Base-by-base conservation (phyloP, 2,329 filamentous ascomycete genomes). In the Fusarium secorum region DNA sequence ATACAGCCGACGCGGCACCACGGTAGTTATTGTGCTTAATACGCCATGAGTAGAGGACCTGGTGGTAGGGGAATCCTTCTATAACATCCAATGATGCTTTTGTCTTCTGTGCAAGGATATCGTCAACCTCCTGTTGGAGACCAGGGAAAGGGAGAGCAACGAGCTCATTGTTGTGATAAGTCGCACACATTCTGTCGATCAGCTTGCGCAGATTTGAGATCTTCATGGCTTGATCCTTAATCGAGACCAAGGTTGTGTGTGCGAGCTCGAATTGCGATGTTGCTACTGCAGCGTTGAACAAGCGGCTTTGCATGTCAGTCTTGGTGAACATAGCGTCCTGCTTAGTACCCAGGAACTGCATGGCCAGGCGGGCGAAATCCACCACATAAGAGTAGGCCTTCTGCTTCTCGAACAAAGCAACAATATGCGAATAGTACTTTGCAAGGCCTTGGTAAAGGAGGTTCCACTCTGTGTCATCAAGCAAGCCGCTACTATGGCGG, bases 21-120 rank as follows among this genome's bases (percentile, higher is more conserved):
- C 95, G 93, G 85, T 94, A 97, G 82, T 98, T 93, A 76, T 90
- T 89, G 72, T 91, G 91, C 68, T 90, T 90, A 72, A 97, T 91
- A 55, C 96, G 90, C 89, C 95, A 98, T 6, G 95, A 91, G 79
- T 98, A 97, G 51, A 98, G 88, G 61, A 98, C 91, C 75, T 95
- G 93, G 78, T 96, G 93, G 78, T 95, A 97, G 7, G 93, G 92
- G n/a, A 93, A 92, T 14, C 88, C 89, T 41, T 82, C 84, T 61
- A 83, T 85, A 39, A 93, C 87, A 60, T 93, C 91, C 45, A 89
- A 84, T 38, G 91, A 89, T 60, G 88, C 87, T 70, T 88, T 88
- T 78, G 93, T 94, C 74, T 93, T 89, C 38, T 90, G 88, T 11
- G 88, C 84, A 15, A 99, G 87, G 39, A 94, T 90, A 9, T 90